Evolutionary conservation across 768 basidiomycete species (phyloP).

Genomic region (Guyanaporus albipodus): DNA sequence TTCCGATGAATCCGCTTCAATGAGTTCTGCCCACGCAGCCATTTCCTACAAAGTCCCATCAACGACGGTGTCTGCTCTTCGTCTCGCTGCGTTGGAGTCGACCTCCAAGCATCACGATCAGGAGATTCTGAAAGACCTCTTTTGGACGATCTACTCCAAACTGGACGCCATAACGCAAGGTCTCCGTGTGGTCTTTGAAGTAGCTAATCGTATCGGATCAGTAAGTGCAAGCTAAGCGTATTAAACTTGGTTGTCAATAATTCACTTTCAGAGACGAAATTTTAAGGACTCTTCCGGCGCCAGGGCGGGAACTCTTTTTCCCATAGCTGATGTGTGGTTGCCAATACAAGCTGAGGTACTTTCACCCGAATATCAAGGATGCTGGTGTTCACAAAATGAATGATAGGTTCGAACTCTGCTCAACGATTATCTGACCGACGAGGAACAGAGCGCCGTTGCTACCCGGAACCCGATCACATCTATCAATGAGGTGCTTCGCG

Average conservation of each 20-base stretch:
- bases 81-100: slow-evolving; percentile 71
- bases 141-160: slow-evolving; percentile 97
- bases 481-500: slow-evolving; percentile 89
- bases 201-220: slow-evolving; percentile 84
- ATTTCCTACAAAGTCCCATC: slow-evolving; percentile 19
- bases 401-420: slow-evolving; percentile 77
- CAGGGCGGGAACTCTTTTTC: slow-evolving; percentile 73
- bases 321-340: slow-evolving; percentile 82
- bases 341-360: slow-evolving; percentile 85
- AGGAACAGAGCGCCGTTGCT: slow-evolving; percentile 72
- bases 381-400: slow-evolving; percentile 2
- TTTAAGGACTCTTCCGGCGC: slow-evolving; percentile 84
- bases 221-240: slow-evolving; percentile 45
- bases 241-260: background rate
- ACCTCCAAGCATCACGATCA: slow-evolving; percentile 71
- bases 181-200: slow-evolving; percentile 84
- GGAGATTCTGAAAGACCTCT: slow-evolving; percentile 84
- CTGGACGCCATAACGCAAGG: slow-evolving; percentile 92
- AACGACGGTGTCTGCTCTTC: slow-evolving; percentile 51
- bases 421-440: slow-evolving; percentile 89
- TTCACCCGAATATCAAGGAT: background rate
- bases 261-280: slow-evolving; percentile 64
- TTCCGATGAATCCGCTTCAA: slow-evolving; percentile 17
- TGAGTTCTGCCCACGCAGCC: slow-evolving; percentile 23
- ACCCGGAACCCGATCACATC: slow-evolving; percentile 88